Base-by-base conservation (phyloP, 352 stramenopile genomes). In the Phytophthora cryptogea region DNA sequence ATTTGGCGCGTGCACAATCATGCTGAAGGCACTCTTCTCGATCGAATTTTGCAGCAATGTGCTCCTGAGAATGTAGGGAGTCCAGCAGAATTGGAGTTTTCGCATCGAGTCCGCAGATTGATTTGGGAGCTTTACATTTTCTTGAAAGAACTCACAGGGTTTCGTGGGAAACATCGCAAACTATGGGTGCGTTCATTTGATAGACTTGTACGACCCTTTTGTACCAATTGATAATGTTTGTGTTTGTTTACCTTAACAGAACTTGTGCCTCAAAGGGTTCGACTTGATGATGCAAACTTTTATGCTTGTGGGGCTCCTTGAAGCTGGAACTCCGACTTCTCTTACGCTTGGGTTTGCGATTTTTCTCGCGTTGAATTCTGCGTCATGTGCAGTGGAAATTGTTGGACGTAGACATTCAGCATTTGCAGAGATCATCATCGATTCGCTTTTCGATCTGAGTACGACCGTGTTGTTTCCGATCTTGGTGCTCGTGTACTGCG, bases 371-470 rank as follows among this genome's bases (percentile, higher is more conserved):
- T 17, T 68, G 0, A 80, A 78, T 37, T 59, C 62, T 2, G 16
- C 53, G 8, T 63, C 61, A 6, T 78, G 56, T 23, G 69, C 65
- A 3, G 23, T 62, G 0, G 51, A 54, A 6, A 65, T 81, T 20
- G 30, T 78, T 10, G 30, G 33, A 5, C 31, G 47, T 11, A 48
- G 41, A 28, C 49, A 63, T 33, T 71, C 68, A 3, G 64, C 64
- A 6, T 70, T 80, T 33, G 36, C 41, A 3, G 68, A 80, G 26
- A 66, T 80, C 10, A 45, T 80, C 14, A 56, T 77, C 11, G 71
- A 80, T 33, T 77, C 57, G 1, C 35, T 73, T 4, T 82, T 82
- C 44, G 73, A 79, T 42, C 43, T 82, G 28, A 36, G 62, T 16
- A 31, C 68, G 16, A 60, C 73, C 0, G 58, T 82, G 9, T 13